A percentile compares a stretch with the other conserved stretches of the same genome.
Conservation (phyloP, 2,329 filamentous ascomycete species). For the Berkeleyomyces basicola region DNA sequence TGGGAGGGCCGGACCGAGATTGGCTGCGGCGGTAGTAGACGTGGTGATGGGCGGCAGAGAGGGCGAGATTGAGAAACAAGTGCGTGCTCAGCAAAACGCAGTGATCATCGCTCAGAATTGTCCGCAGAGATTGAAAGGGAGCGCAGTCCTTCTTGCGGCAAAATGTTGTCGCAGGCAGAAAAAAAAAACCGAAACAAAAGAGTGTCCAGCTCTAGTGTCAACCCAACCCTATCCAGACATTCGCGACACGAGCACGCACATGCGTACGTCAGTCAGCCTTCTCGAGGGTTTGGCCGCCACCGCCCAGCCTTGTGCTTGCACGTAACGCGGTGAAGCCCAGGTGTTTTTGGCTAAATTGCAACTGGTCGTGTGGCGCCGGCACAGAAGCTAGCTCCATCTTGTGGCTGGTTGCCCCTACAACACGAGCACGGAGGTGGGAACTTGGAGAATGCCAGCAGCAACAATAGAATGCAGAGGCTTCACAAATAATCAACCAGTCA, state of each 20-base stretch:
- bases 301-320: conserved; percentile 1
- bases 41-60: neutral
- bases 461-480: neutral
- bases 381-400: neutral
- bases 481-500: neutral
- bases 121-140: no score
- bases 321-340: conserved; percentile 8
- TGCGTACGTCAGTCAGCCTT: neutral
- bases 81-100: no score
- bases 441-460: neutral
- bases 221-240: no score
- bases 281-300: neutral
- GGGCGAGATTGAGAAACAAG: no score
- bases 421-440: neutral
- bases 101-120: no score
- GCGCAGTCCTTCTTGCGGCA: no score
- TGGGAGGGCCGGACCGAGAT: conserved; percentile 7
- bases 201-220: no score
- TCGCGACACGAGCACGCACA: no score
- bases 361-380: neutral
- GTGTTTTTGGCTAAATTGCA: neutral
- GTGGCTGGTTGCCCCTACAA: conserved; percentile 8
- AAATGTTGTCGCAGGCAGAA: no score
- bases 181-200: no score
- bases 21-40: neutral